Evolutionary conservation across 768 basidiomycete genomes (phyloP).

Genomic region (Rhizopogon vinicolor): DNA sequence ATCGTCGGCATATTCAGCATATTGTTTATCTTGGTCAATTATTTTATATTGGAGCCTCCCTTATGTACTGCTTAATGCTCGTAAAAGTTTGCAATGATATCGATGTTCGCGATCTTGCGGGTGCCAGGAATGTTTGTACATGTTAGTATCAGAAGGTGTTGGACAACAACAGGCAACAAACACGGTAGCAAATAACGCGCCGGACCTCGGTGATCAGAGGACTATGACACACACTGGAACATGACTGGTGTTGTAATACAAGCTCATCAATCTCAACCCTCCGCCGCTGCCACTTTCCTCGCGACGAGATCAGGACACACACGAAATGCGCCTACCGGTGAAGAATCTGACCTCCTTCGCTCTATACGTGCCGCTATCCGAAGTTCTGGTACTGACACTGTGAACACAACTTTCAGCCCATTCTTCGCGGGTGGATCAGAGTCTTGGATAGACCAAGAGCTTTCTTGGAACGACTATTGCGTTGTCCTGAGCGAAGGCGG

Average conservation of each 20-base stretch:
- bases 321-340: background rate
- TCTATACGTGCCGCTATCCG: conserved; percentile 59
- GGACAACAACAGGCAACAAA: background rate
- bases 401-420: conserved; percentile 38
- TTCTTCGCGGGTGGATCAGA: conserved; percentile 36
- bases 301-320: conserved; percentile 18
- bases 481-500: conserved; percentile 67
- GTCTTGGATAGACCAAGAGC: conserved; percentile 51
- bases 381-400: conserved; percentile 42
- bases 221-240: background rate
- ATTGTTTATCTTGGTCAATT: conserved; percentile 34
- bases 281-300: conserved; percentile 42
- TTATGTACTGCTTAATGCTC: conserved; percentile 19
- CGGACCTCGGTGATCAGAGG: background rate
- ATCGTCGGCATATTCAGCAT: conserved; percentile 28
- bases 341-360: conserved; percentile 41
- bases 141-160: conserved; percentile 9
- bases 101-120: background rate
- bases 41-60: conserved; percentile 31
- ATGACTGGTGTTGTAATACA: conserved; percentile 29
- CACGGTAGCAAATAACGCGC: background rate
- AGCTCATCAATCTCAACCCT: conserved; percentile 37
- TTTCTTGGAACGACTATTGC: conserved; percentile 63
- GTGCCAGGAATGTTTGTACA: conserved; percentile 4
- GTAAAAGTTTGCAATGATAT: conserved; percentile 14